A percentile compares a stretch with the other conserved stretches of the same genome.
phyloP scores from a whole-genome alignment of 306 rosid genomes.

The Vigna trinervia region DNA sequence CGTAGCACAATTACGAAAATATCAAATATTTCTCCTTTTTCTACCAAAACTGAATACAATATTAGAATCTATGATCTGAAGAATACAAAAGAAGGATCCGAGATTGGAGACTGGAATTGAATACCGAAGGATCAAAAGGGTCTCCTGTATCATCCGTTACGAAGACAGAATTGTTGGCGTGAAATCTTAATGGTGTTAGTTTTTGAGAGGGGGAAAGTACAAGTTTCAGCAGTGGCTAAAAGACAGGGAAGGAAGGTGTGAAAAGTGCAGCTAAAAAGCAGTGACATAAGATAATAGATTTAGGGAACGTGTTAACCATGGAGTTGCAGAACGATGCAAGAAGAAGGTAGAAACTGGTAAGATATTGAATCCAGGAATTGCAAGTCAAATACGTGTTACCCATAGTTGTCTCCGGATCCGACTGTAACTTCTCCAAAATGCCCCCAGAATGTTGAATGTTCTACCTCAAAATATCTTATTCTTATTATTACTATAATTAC shows the following conservation, averaged over 20 bases:
- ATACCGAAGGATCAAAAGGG: slow-evolving; percentile 9
- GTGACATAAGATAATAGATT: background rate
- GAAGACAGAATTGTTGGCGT: background rate
- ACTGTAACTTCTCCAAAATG: background rate
- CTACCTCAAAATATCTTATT: background rate
- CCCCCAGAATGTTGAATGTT: background rate
- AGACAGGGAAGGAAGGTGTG: slow-evolving; percentile 18
- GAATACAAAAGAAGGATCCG: slow-evolving; percentile 38
- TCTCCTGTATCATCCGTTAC: background rate
- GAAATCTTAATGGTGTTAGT: background rate
- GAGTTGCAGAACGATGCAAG: slow-evolving; percentile 1
- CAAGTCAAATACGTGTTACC: slow-evolving; percentile 22
- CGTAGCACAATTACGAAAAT: slow-evolving; percentile 7
- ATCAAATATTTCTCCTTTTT: slow-evolving; percentile 5
- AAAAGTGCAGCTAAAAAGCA: background rate
- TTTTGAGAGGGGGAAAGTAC: background rate
- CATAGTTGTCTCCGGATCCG: background rate
- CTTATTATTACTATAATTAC: too few species aligned
- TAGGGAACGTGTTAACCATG: slow-evolving; percentile 3
- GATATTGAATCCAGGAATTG: background rate
- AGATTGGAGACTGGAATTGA: slow-evolving; percentile 30
- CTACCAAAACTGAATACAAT: background rate
- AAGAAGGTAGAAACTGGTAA: background rate
- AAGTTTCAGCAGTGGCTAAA: slow-evolving; percentile 9
- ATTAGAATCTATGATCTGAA: slow-evolving; percentile 30